These are phyloP conservation scores for Keithomyces neogunnii DNA, from an alignment of 2,329 filamentous ascomycete genomes.

Conservation along the genomic window DNA sequence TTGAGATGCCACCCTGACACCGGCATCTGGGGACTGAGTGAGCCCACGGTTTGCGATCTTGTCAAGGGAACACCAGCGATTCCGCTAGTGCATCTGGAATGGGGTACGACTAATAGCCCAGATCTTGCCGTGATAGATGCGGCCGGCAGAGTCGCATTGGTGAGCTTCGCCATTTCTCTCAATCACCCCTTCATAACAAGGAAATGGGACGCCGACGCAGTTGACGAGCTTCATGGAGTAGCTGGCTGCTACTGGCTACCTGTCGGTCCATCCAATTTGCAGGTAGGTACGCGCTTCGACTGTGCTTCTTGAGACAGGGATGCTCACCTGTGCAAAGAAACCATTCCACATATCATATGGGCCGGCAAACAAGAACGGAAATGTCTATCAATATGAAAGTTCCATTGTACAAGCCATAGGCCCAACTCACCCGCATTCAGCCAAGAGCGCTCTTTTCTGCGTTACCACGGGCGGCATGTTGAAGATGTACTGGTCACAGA, in stretches of 20 bases:
- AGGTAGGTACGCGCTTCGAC: conserved; percentile 16
- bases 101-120: conserved; percentile 62
- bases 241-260: conserved; percentile 83
- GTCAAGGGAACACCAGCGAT: conserved; percentile 55
- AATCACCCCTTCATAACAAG: conserved; percentile 61
- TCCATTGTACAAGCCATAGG: conserved; percentile 57
- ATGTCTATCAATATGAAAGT: conserved; percentile 61
- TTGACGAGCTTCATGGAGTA: conserved; percentile 67
- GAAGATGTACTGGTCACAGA: conserved; percentile 70
- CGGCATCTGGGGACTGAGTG: conserved; percentile 68
- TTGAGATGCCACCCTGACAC: conserved; percentile 60
- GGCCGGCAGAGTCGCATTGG: conserved; percentile 66
- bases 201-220: conserved; percentile 55
- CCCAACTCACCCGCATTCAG: conserved; percentile 63
- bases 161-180: conserved; percentile 61
- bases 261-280: conserved; percentile 39
- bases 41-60: conserved; percentile 56
- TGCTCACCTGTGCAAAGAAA: conserved; percentile 20
- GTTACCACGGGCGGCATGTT: conserved; percentile 68
- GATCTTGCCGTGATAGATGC: conserved; percentile 81
- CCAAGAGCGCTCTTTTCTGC: conserved; percentile 66
- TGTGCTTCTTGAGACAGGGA: background rate
- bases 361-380: conserved; percentile 54
- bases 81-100: conserved; percentile 71
- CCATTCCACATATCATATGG: conserved; percentile 42